These are phyloP conservation scores for Aspergillus sp. DNA, from an alignment of 2,329 filamentous ascomycete species.

Conservation along the genomic window DNA sequence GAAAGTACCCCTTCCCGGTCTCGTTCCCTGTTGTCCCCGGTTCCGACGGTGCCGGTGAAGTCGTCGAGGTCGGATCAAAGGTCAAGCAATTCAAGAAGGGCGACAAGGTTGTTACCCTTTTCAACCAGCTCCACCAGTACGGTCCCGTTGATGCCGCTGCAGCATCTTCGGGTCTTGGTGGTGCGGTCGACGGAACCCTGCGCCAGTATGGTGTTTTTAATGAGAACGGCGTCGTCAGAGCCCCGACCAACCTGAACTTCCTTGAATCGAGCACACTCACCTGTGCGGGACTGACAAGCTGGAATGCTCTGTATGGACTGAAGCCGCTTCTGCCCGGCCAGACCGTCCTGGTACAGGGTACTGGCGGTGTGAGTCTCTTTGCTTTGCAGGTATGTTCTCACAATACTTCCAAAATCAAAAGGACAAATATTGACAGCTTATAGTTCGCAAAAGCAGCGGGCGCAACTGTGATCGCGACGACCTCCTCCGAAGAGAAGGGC, in stretches of 20 bases:
- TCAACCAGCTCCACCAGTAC: slow-evolving; percentile 58
- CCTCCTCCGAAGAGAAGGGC: slow-evolving; percentile 56
- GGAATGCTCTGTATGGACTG: slow-evolving; percentile 65
- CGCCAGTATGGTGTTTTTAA: slow-evolving; percentile 67
- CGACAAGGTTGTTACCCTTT: slow-evolving; percentile 58
- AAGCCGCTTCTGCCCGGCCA: slow-evolving; percentile 53
- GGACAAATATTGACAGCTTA: background rate
- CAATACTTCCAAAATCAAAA: background rate
- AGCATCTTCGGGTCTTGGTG: slow-evolving; percentile 62
- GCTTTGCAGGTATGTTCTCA: slow-evolving; percentile 47
- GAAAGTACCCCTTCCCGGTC: slow-evolving; percentile 35
- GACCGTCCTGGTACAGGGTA: slow-evolving; percentile 61
- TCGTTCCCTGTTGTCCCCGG: slow-evolving; percentile 32
- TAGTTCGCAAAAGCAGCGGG: slow-evolving; percentile 53
- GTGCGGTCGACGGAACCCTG: slow-evolving; percentile 65
- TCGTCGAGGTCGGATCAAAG: slow-evolving; percentile 53
- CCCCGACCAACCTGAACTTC: slow-evolving; percentile 57
- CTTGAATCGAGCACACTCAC: slow-evolving; percentile 58
- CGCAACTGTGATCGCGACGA: slow-evolving; percentile 59
- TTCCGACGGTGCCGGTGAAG: slow-evolving; percentile 45
- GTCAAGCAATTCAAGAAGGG: slow-evolving; percentile 58
- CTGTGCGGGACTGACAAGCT: slow-evolving; percentile 64
- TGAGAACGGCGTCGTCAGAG: slow-evolving; percentile 65
- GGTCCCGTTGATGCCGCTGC: slow-evolving; percentile 45
- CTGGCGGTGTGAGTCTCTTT: slow-evolving; percentile 60